These are phyloP conservation scores for Leccinum subrobustum DNA, from an alignment of 1,284 basidiomycete species.

Conservation along the genomic window DNA sequence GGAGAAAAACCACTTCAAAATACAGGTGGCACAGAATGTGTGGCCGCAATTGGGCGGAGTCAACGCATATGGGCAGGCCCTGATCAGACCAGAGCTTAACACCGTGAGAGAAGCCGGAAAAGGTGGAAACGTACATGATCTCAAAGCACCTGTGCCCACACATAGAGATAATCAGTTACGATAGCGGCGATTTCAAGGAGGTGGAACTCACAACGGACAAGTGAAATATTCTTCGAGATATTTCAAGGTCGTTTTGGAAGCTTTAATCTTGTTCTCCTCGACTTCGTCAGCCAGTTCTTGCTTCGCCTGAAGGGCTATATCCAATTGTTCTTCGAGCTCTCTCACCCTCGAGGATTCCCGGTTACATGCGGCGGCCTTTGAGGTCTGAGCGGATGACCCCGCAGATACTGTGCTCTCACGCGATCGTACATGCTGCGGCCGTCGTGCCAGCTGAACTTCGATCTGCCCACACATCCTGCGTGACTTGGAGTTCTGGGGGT, in stretches of 20 bases:
- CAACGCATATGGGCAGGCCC: constrained; percentile 60
- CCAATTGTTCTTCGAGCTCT: constrained; percentile 39
- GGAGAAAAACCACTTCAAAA: constrained; percentile 66
- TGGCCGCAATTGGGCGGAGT: constrained; percentile 59
- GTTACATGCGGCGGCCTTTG: constrained; percentile 1
- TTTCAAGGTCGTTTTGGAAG: constrained; percentile 38
- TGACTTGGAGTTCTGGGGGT: constrained; percentile 4
- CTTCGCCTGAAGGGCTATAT: constrained; percentile 38
- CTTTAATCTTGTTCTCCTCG: constrained; percentile 35
- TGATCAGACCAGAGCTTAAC: constrained; percentile 21
- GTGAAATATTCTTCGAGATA: constrained; percentile 58
- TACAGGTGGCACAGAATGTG: constrained; percentile 62
- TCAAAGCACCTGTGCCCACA: constrained; percentile 38
- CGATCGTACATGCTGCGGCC: background rate
- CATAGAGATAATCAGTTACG: constrained; percentile 14
- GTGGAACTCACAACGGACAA: constrained; percentile 29
- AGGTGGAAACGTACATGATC: constrained; percentile 36
- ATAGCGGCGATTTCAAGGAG: constrained; percentile 1
- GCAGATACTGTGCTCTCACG: background rate
- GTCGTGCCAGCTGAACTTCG: constrained; percentile 2
- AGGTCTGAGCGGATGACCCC: background rate
- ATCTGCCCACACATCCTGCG: constrained; percentile 18
- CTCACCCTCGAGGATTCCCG: constrained; percentile 7
- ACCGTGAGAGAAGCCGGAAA: constrained; percentile 6
- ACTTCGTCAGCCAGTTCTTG: constrained; percentile 40